Base-by-base conservation (phyloP, 2,329 filamentous ascomycete species). In the Colletotrichum lentis region DNA sequence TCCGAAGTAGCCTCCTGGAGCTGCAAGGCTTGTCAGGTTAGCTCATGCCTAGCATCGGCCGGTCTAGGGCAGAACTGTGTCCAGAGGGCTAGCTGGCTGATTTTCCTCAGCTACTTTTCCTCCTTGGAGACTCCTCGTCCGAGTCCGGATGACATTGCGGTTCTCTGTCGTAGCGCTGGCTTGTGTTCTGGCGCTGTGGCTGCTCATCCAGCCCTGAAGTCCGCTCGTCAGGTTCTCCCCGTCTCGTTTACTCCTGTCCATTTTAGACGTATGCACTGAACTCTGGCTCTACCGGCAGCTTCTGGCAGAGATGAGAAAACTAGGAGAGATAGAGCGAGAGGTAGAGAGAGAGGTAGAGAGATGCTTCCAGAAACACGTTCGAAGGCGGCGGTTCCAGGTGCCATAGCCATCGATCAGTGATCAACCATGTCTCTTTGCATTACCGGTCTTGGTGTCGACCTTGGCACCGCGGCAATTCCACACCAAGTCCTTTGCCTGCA, bases 21-120 rank as follows among this genome's bases (percentile, higher is more conserved):
- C 43, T 64, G 20, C 61, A 68, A 3, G 35, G 53, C 31, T 31
- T 47, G 7, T 54, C 53, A 57, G 53, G 18, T 37, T 64, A 64
- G 61, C 14, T 14, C 2, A 20, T 37, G 12, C 22, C 11, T n/a
- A n/a, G 16, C 3, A 7, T n/a, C 7, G 31, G 14, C 20, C 7
- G 24, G 2, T 1, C 5, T 18, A 6, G 27, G 27, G 27, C n/a
- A 7, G 10, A 20, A 22, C 10, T 27, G 4, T 24, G 14, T 12
- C 16, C 3, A 24, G 18, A 27, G 12, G 7, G 1, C 20, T 14
- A 3, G 3, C 20, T 27, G 4, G 14, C 20, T n/a, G 35, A 24
- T 43, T 10, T 1, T 14, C 7, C 8, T 7, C 14, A 7, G 20
- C n/a, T 16, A 20, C 1, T 16, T 16, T 12, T 5, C 10, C 2